These are phyloP conservation scores for Onygena corvina DNA, from an alignment of 2,329 filamentous ascomycete species.

Conservation along the genomic window DNA sequence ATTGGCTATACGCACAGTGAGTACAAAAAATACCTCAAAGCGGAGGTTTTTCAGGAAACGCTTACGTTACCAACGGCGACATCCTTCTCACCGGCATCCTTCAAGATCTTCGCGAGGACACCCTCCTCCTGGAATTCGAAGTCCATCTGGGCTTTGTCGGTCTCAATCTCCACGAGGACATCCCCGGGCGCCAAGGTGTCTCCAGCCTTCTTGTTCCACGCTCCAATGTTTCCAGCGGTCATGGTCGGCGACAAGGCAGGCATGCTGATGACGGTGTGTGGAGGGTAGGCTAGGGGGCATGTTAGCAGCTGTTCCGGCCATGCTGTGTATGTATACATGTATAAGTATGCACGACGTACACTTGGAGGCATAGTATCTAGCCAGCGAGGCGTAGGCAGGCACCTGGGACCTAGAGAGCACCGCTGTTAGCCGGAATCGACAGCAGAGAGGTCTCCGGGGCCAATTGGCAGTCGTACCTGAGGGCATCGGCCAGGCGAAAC, in stretches of 20 bases:
- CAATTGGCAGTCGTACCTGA: conserved; percentile 26
- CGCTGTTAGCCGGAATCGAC: conserved; percentile 4
- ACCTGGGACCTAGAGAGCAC: conserved; percentile 27
- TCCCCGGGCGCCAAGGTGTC: conserved; percentile 81
- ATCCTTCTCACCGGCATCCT: conserved; percentile 88
- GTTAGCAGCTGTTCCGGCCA: not conserved
- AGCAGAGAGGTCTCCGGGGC: conserved; percentile 5
- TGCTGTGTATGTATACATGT: conserved; percentile 16
- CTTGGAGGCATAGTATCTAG: conserved; percentile 58
- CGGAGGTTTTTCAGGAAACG: conserved; percentile 24
- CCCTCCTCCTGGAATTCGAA: conserved; percentile 99
- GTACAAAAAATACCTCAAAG: no score
- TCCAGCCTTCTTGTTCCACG: conserved; percentile 95
- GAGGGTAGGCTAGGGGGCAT: conserved; percentile 62
- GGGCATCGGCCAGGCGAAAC: conserved; percentile 33
- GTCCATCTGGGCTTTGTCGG: conserved; percentile 99
- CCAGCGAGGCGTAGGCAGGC: conserved; percentile 48
- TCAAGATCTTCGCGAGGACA: conserved; percentile 85
- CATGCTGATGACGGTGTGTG: conserved; percentile 94
- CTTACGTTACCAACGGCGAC: conserved; percentile 86
- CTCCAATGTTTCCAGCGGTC: conserved; percentile 89
- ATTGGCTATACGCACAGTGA: conserved; percentile 56
- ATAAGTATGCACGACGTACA: conserved; percentile 37
- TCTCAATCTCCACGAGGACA: conserved; percentile 96
- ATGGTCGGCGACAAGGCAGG: conserved; percentile 96